Base-by-base conservation (phyloP, 805 yeast species). In the Yamadazyma tumulicola region DNA sequence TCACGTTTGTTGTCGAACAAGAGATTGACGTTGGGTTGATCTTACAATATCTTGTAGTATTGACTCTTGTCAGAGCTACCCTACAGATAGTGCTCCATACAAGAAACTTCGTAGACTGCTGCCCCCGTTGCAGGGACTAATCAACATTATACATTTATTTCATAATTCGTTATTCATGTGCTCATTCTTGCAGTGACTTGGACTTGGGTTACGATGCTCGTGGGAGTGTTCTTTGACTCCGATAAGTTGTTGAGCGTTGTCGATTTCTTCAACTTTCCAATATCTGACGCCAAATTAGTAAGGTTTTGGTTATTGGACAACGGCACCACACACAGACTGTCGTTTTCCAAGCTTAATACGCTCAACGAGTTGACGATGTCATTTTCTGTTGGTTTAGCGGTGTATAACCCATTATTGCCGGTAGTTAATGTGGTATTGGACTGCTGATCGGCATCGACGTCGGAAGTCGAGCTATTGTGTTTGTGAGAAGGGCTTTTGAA, bases 141-240 rank as follows among this genome's bases (percentile, higher is more conserved):
- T n/a, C n/a, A n/a, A 21, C n/a, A 21, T 21, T 21, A 21, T 21
- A 21, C 9, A n/a, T 9, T n/a, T 9, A 21, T 21, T 21, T 24
- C 27, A 12, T 24, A 24, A 24, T 6, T 7, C 27, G 13, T 25
- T 7, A 26, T 8, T 32, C 37, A 58, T 23, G 65, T 57, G 40
- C 64, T 59, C 64, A 59, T 59, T 31, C 64, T 37, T 13, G 65
- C 64, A n/a, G 67, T 61, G 7, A 66, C 72, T 36, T 64, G 72
- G 8, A 67, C 59, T 6, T 63, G 67, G 0, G 72, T 62, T 8
- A 67, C 54, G 5, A 65, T 59, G 35, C 53, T 63, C 2, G 70
- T 69, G 3, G 70, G 61, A 8, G 17, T 34, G 15, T 43, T 35
- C 23, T 43, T 43, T 5, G 41, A 13, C 1, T 43, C 45, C 6